Evolutionary conservation across 2,329 filamentous ascomycete genomes (phyloP), one percentile per base, ranked within the genome.

Genomic region (Camptophora hylomeconis): DNA sequence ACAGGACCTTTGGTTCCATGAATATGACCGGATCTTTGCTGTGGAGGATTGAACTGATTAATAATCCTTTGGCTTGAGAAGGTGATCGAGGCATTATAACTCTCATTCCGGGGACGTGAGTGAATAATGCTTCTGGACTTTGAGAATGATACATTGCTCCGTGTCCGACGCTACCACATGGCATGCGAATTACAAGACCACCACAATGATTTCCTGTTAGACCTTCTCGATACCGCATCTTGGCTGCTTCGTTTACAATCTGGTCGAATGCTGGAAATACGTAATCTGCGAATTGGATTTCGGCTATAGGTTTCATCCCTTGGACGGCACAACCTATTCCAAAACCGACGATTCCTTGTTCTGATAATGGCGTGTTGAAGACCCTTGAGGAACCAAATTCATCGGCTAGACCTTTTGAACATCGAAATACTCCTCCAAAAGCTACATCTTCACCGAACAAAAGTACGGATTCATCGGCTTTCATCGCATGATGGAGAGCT

Each of bases 361-460:
- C 89, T 18, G 78, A 82, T 42, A 98, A 58, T 1, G 89, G 89
- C 11, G 86, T 95, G 56, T 98, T 95, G 65, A 98, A 98, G 18
- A 98, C 86, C 33, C 89, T 69, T 33, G 89, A 80, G 2, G 72
- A 68, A 6, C 89, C 89, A 52, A 89, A 92, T 32, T 82, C 82
- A 38, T 84, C 80, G 17, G 83, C 75, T 10, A 98, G 67, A 45
- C 86, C 82, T 74, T 89, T 87, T 17, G 82, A 87, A 57, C 84
- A 94, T 32, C 89, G 72, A 50, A 98, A 98, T 10, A 98, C 89
- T 30, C 89, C 89, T 22, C 89, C 89, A 45, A 98, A 98, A 9
- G 89, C 82, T 5, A 98, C 84, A 50, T 98, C 89, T 56, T 98
- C 89, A 22, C 89, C 89, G 47, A 98, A 98, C 7, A 98, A 67